Conservation (phyloP, 768 basidiomycete genomes). For the Rhodotorula babjevae region DNA sequence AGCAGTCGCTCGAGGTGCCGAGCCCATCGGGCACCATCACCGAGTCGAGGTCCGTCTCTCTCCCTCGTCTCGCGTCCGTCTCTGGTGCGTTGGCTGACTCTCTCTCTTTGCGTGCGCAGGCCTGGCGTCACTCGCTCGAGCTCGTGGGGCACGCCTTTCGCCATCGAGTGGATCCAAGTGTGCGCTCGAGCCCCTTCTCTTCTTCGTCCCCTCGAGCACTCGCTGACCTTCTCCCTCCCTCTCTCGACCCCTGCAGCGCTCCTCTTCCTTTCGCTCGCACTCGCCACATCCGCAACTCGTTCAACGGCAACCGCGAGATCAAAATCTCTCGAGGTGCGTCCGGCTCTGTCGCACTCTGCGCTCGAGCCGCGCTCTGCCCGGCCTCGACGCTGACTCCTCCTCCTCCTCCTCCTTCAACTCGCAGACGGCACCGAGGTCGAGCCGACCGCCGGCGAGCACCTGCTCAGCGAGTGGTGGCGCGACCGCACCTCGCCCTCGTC, state of each 20-base stretch:
- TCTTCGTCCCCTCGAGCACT: neutral
- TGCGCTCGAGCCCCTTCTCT: neutral
- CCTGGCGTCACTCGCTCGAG: neutral
- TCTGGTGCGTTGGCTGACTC: neutral
- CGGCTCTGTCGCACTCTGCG: neutral
- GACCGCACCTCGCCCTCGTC: neutral
- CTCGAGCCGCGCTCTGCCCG: slow-evolving; percentile 44
- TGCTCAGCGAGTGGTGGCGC: slow-evolving; percentile 49
- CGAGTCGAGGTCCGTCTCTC: neutral
- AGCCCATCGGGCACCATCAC: neutral
- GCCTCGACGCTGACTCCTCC: slow-evolving; percentile 48
- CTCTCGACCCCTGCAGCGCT: slow-evolving; percentile 50
- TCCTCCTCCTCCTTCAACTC: slow-evolving; percentile 49
- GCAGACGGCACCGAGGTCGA: slow-evolving; percentile 76
- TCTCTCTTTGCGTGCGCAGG: neutral
- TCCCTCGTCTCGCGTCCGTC: neutral
- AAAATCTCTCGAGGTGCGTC: slow-evolving; percentile 44
- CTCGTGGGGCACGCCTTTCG: slow-evolving; percentile 60
- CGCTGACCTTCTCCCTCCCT: neutral
- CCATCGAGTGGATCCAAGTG: slow-evolving; percentile 67
- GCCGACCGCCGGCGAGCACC: slow-evolving; percentile 62
- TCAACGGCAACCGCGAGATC: slow-evolving; percentile 69
- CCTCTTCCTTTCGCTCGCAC: slow-evolving; percentile 70
- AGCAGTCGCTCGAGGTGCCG: neutral
- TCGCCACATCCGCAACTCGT: slow-evolving; percentile 78